phyloP scores from a whole-genome alignment of 2,329 filamentous ascomycete species.

The Neofusicoccum sp. region DNA sequence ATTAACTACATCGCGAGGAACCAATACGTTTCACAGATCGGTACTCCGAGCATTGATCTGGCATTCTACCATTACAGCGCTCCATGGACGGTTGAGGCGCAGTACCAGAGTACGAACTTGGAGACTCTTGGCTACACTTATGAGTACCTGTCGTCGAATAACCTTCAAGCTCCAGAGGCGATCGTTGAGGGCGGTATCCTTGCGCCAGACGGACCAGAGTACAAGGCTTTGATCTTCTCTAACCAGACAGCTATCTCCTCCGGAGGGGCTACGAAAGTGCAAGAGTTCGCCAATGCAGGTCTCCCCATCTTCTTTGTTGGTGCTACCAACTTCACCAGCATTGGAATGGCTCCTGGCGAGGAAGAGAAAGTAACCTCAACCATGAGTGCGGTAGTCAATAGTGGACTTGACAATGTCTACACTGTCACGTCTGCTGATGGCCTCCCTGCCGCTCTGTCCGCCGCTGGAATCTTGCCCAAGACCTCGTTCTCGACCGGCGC shows the following conservation, averaged over 20 bases:
- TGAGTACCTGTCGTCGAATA: slow-evolving; percentile 47
- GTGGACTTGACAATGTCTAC: slow-evolving; percentile 35
- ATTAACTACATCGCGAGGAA: slow-evolving; percentile 40
- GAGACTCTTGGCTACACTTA: slow-evolving; percentile 37
- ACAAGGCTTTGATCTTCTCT: slow-evolving; percentile 44
- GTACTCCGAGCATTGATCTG: slow-evolving; percentile 42
- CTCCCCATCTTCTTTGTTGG: slow-evolving; percentile 44
- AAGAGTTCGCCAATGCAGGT: slow-evolving; percentile 37
- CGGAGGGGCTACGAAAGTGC: slow-evolving; percentile 33
- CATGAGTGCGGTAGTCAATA: background rate
- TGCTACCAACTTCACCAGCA: slow-evolving; percentile 14
- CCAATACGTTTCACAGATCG: slow-evolving; percentile 41
- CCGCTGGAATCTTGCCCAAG: slow-evolving; percentile 34
- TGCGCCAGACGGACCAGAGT: slow-evolving; percentile 39
- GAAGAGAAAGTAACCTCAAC: background rate
- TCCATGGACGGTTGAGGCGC: slow-evolving; percentile 18
- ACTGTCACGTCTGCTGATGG: slow-evolving; percentile 27
- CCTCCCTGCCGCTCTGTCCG: slow-evolving; percentile 32
- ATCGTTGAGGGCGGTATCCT: slow-evolving; percentile 37
- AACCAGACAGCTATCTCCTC: slow-evolving; percentile 39
- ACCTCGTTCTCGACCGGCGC: slow-evolving; percentile 26
- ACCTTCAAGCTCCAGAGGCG: slow-evolving; percentile 42
- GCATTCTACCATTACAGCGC: slow-evolving; percentile 38
- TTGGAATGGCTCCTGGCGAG: slow-evolving; percentile 1
- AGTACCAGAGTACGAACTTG: slow-evolving; percentile 22